Base-by-base conservation (phyloP, 1,284 basidiomycete genomes). In the Testicularia cyperi region DNA sequence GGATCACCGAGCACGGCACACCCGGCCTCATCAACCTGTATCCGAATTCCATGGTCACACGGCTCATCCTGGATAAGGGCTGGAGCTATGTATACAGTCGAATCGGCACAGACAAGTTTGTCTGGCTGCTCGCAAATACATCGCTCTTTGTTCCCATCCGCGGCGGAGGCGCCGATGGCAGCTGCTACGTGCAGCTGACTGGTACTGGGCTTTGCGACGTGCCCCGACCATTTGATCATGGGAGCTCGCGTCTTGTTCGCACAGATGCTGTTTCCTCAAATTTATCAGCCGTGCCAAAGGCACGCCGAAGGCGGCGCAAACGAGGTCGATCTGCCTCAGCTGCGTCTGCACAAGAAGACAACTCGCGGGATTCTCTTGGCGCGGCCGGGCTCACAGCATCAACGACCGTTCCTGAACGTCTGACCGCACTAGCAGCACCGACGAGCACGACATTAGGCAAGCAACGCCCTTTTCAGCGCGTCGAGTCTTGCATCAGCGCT, bases 111-210 rank as follows among this genome's bases (percentile, higher is more conserved):
- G 83, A 84, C 57, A 81, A 82, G 1, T 84, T 92, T 80, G 74
- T 86, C 13, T 85, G 89, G 72, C 79, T 92, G 6, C 81, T 92
- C 13, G 82, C 83, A 1, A 80, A 84, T 43, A 86, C 86, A 0
- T 85, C 83, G 13, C 67, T 90, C 19, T 92, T 91, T 69, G 70
- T 85, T 12, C 78, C 85, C 2, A 72, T 92, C 6, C 84, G 86
- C 9, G 16, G 18, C 7, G 8, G 39, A 2, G 60, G 37, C 0
- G 42, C 45, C 2, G 49, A 57, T 0, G 89, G 90, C 61, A 83
- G 82, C n/a, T 91, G 87, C 68, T 81, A 86, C 13, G 87, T 86
- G 53, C 90, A 92, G 74, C 74, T 91, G 48, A 83, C 85, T 0
- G 90, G 90, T 2, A 79, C 81, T 24, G 84, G 86, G 2, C 69